Conservation (phyloP, 2,329 filamentous ascomycete species). For the Chrysoporthe cubensis region DNA sequence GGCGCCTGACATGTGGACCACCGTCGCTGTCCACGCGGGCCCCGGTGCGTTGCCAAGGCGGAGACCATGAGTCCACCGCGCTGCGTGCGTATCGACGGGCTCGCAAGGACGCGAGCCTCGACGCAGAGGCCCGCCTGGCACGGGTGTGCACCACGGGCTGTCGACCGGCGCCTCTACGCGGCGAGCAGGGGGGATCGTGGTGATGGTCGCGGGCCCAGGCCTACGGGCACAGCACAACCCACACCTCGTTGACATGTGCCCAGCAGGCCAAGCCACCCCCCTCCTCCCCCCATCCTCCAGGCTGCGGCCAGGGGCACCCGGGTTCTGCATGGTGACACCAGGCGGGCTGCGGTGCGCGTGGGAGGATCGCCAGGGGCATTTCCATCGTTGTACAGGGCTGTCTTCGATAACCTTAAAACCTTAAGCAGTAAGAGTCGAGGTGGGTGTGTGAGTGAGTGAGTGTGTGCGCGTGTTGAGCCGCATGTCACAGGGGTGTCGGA, state of each 20-base stretch:
- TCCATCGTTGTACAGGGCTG: neutral
- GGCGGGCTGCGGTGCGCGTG: neutral
- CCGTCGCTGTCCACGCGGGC: too few relatives aligned
- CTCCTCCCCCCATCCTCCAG: neutral
- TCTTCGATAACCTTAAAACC: neutral
- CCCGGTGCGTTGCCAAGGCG: too few relatives aligned
- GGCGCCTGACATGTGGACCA: too few relatives aligned
- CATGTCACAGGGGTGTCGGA: neutral
- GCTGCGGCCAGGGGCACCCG: neutral
- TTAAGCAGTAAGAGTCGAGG: neutral
- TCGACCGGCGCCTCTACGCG: too few relatives aligned
- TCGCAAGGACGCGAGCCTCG: too few relatives aligned
- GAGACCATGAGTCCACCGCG: too few relatives aligned
- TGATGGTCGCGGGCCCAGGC: neutral
- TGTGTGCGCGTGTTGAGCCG: neutral
- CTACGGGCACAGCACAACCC: neutral
- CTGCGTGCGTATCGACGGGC: too few relatives aligned
- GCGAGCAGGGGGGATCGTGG: neutral
- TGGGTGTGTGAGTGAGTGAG: neutral
- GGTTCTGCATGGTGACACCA: neutral
- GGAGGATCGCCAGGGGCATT: conserved; percentile 2
- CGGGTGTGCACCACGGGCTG: too few relatives aligned
- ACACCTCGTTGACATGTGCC: neutral
- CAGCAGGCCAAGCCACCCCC: neutral
- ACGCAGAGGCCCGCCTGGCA: too few relatives aligned